phyloP scores from a whole-genome alignment of 169 alveolate species.

The Cryptosporidium parvum region DNA sequence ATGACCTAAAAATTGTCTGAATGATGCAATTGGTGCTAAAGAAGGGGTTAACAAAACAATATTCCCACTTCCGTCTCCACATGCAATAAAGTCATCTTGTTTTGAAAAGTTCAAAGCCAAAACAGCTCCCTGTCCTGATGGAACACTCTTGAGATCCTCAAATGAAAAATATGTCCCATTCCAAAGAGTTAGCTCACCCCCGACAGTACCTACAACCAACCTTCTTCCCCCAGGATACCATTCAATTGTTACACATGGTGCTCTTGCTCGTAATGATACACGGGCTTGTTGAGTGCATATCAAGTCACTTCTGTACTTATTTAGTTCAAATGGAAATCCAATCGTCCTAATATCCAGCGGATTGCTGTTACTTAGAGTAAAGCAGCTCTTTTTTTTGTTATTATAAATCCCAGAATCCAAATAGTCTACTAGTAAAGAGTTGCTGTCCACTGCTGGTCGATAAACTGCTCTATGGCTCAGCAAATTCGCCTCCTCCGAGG shows the following conservation, averaged over 20 bases:
- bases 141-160: slow-evolving; percentile 88
- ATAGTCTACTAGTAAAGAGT: slow-evolving; percentile 64
- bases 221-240: slow-evolving; percentile 90
- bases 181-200: slow-evolving; percentile 89
- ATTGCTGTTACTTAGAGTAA: slow-evolving; percentile 14
- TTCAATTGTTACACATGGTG: slow-evolving; percentile 79
- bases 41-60: slow-evolving; percentile 63
- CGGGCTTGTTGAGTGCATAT: slow-evolving; percentile 75
- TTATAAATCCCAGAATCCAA: slow-evolving; percentile 54
- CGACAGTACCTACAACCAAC: slow-evolving; percentile 89
- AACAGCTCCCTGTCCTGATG: slow-evolving; percentile 75
- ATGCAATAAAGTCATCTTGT: slow-evolving; percentile 72
- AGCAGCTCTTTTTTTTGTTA: slow-evolving; percentile 43
- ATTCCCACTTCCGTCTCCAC: slow-evolving; percentile 76
- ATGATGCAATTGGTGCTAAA: slow-evolving; percentile 74
- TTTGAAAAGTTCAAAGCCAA: slow-evolving; percentile 68
- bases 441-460: slow-evolving; percentile 71
- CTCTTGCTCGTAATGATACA: slow-evolving; percentile 63
- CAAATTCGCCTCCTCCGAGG: slow-evolving; percentile 68
- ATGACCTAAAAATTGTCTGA: slow-evolving; percentile 73
- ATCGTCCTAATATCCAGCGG: slow-evolving; percentile 51
- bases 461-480: slow-evolving; percentile 70
- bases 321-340: slow-evolving; percentile 68
- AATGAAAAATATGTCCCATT: slow-evolving; percentile 87
- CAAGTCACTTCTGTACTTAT: slow-evolving; percentile 53